phyloP scores from a whole-genome alignment of 2,329 filamentous ascomycete genomes.

The Peltaster fructicola region DNA sequence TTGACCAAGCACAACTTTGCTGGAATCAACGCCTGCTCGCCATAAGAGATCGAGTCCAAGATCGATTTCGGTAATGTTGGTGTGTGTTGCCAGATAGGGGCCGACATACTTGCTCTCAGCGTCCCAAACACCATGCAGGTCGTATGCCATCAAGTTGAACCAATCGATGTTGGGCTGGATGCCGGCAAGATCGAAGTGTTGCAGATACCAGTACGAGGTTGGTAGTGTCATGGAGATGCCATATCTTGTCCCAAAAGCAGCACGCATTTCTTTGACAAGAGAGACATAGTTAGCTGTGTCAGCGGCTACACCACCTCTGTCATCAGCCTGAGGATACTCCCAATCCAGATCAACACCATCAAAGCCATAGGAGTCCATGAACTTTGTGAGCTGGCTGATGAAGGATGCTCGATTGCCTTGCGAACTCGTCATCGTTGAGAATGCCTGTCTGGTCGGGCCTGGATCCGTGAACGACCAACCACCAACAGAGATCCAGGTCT shows the following conservation, averaged over 20 bases:
- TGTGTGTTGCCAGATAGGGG: conserved; percentile 9
- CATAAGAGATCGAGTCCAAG: conserved; percentile 28
- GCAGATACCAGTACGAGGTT: conserved; percentile 15
- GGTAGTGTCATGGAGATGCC: conserved; percentile 9
- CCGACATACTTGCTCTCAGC: conserved; percentile 14
- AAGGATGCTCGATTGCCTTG: conserved; percentile 4
- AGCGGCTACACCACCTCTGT: conserved; percentile 20
- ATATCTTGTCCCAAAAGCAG: conserved; percentile 14
- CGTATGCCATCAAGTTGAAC: conserved; percentile 24
- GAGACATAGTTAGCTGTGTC: conserved; percentile 20
- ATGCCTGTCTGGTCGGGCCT: conserved; percentile 3
- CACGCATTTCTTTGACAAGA: conserved; percentile 18
- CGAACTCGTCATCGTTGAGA: conserved; percentile 4
- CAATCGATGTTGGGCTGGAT: conserved; percentile 13
- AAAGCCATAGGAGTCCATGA: conserved; percentile 9
- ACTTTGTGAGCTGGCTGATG: conserved; percentile 5
- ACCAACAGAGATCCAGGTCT: conserved; percentile 5
- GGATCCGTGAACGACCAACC: conserved; percentile 7
- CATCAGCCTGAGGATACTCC: conserved; percentile 10
- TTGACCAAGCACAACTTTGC: conserved; percentile 27
- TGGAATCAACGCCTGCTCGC: conserved; percentile 23
- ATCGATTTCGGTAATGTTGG: conserved; percentile 31
- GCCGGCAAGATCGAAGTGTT: conserved; percentile 7
- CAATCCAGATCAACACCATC: conserved; percentile 9
- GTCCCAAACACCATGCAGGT: conserved; percentile 29